Base-by-base conservation (phyloP, 176 grass and related monocot species). In the Phyllostachys edulis region DNA sequence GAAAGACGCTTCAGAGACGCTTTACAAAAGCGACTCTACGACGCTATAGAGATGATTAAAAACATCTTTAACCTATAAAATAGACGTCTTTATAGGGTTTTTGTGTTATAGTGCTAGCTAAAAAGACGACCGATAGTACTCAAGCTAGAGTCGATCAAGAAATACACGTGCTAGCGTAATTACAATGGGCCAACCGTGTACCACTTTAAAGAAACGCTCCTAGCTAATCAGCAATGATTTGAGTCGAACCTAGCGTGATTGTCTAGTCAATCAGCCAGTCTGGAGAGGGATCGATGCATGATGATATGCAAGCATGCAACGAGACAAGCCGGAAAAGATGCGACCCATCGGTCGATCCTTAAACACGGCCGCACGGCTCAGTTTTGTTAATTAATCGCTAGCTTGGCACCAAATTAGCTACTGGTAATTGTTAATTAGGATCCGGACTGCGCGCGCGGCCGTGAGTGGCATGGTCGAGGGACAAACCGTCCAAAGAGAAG, bases 401-500 rank as follows among this genome's bases (percentile, higher is more conserved):
- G 32, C 23, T 60, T 46, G 45, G 52, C 56, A 63, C 7, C 68
- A 14, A 71, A 24, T 46, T 26, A 46, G 68, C n/a, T 15, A 42
- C 24, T 17, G 44, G 7, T 52, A 17, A 37, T 74, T 32, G 1
- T 74, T 74, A 64, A 80, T 87, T 61, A 67, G 82, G 73, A 32
- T 60, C 67, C 80, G 80, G 50, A 88, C 74, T 79, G 80, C 87
- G 65, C 79, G 86, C 80, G 67, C 80, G 87, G 80, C 56, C 12
- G 54, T 38, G 69, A 67, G 78, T 87, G 77, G 32, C 57, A 80
- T 12, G 9, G 42, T 71, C 52, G n/a, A 87, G 86, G 42, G 86
- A 82, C 86, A 88, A 23, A 82, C 56, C 23, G 80, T 84, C 86
- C 86, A 88, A 83, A 78, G 73, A 81, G 36, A 78, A 78, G 24